Evolutionary conservation across 2,329 filamentous ascomycete species (phyloP).

Genomic region (Ophiognomonia clavigignenti-juglandacearum): DNA sequence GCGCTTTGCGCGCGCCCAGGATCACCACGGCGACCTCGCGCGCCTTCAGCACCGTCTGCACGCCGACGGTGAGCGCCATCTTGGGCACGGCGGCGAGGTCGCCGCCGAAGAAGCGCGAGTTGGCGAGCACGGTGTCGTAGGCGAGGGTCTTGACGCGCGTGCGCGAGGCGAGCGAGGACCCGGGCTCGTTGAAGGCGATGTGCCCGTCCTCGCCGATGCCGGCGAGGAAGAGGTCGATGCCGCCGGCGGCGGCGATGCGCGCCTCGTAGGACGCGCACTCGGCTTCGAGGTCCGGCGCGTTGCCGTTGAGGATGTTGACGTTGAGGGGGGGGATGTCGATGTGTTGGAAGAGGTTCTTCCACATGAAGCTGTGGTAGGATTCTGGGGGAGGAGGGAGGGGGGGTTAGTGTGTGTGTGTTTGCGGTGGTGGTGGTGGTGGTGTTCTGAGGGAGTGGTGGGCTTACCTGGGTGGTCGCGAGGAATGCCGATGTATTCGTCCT

Average conservation of each 20-base stretch:
- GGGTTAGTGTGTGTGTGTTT: too few species aligned
- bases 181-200: constrained; percentile 79
- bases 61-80: constrained; percentile 63
- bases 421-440: too few species aligned
- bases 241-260: constrained; percentile 61
- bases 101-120: constrained; percentile 68
- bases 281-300: constrained; percentile 61
- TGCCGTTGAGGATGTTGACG: constrained; percentile 70
- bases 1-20: constrained; percentile 66
- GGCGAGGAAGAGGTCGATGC: constrained; percentile 73
- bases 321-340: constrained; percentile 66
- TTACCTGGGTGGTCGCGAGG: constrained; percentile 70
- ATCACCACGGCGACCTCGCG: constrained; percentile 71
- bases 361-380: constrained; percentile 83
- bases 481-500: constrained; percentile 76
- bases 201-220: constrained; percentile 75
- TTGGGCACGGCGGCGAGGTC: constrained; percentile 61
- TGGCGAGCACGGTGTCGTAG: constrained; percentile 72
- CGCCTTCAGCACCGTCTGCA: constrained; percentile 56
- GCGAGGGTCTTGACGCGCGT: constrained; percentile 74
- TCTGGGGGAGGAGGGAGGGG: too few species aligned
- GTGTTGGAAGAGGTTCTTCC: constrained; percentile 72
- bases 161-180: constrained; percentile 63
- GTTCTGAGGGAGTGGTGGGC: too few species aligned
- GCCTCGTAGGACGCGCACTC: constrained; percentile 72